These are phyloP conservation scores for Dactylonectria macrodidyma DNA, from an alignment of 2,329 filamentous ascomycete species.

Conservation along the genomic window DNA sequence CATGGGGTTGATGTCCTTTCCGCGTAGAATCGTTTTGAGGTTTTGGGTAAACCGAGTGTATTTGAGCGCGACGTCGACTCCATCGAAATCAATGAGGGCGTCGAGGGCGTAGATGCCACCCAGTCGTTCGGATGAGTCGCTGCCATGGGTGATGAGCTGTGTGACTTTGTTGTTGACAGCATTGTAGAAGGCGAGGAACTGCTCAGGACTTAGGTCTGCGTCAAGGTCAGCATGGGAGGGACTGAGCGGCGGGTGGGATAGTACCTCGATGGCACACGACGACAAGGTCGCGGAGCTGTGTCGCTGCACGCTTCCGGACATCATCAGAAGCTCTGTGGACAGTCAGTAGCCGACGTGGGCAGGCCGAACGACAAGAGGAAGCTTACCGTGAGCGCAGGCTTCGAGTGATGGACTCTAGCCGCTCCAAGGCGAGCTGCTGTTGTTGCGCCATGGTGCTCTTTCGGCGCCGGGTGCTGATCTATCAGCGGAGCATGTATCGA, in stretches of 20 bases:
- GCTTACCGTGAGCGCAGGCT: slow-evolving; percentile 70
- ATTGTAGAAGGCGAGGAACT: slow-evolving; percentile 76
- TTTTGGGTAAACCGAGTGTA: slow-evolving; percentile 95
- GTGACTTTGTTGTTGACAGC: slow-evolving; percentile 71
- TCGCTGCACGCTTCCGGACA: slow-evolving; percentile 66
- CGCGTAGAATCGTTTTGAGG: slow-evolving; percentile 87
- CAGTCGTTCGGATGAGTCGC: slow-evolving; percentile 88
- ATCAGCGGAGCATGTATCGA: slow-evolving; percentile 50
- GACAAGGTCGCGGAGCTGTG: slow-evolving; percentile 70
- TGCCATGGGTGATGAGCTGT: slow-evolving; percentile 84
- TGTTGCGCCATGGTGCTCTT: slow-evolving; percentile 59
- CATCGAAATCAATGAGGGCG: slow-evolving; percentile 95
- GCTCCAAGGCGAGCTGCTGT: slow-evolving; percentile 68
- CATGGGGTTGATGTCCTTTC: slow-evolving; percentile 93
- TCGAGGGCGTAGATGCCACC: slow-evolving; percentile 95
- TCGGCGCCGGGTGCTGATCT: slow-evolving; percentile 40
- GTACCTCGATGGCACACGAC: slow-evolving; percentile 69
- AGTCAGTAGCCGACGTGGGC: slow-evolving; percentile 33
- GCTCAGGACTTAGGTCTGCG: slow-evolving; percentile 82
- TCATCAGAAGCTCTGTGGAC: slow-evolving; percentile 61
- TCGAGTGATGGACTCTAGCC: slow-evolving; percentile 68
- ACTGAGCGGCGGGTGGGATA: slow-evolving; percentile 15
- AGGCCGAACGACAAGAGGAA: not conserved
- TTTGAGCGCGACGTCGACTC: slow-evolving; percentile 92
- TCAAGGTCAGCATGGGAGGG: slow-evolving; percentile 34